Conservation (phyloP, 257 asterid genomes). For the Scutellaria minor region DNA sequence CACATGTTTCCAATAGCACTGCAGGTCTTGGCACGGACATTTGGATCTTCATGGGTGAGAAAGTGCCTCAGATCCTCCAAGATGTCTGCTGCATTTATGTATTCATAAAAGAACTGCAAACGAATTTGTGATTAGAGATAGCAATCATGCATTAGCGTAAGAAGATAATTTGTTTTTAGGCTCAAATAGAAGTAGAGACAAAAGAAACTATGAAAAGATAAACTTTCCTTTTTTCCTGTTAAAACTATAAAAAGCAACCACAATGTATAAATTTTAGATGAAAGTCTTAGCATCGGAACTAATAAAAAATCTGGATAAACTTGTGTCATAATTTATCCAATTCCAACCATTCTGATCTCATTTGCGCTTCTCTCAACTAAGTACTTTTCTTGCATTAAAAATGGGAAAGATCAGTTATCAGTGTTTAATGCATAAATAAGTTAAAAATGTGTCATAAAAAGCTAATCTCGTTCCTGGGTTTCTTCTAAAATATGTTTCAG, state of each 20-base stretch:
- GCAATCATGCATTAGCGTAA: neutral
- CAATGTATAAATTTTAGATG: neutral
- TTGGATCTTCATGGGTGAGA: constrained; percentile 86
- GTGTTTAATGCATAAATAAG: neutral
- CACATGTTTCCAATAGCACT: constrained; percentile 98
- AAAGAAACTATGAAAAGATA: neutral
- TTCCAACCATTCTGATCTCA: neutral
- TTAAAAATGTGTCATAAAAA: too few species aligned
- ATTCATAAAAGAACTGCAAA: constrained; percentile 73
- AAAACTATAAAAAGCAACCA: neutral
- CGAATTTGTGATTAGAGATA: constrained; percentile 33
- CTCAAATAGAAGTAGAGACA: neutral
- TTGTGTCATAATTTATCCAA: neutral
- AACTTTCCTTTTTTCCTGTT: neutral
- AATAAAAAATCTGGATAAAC: neutral
- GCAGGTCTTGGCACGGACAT: constrained; percentile 90
- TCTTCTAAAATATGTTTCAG: neutral
- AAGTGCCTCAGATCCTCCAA: constrained; percentile 72
- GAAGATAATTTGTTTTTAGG: constrained; percentile 22
- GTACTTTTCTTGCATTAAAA: constrained; percentile 15
- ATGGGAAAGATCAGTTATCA: neutral
- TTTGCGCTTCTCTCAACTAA: constrained; percentile 5
- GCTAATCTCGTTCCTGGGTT: neutral
- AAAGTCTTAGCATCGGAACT: constrained; percentile 9
- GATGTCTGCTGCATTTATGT: constrained; percentile 79